These are phyloP conservation scores for Fusarium aywerte DNA, from an alignment of 2,329 filamentous ascomycete species.

Conservation along the genomic window DNA sequence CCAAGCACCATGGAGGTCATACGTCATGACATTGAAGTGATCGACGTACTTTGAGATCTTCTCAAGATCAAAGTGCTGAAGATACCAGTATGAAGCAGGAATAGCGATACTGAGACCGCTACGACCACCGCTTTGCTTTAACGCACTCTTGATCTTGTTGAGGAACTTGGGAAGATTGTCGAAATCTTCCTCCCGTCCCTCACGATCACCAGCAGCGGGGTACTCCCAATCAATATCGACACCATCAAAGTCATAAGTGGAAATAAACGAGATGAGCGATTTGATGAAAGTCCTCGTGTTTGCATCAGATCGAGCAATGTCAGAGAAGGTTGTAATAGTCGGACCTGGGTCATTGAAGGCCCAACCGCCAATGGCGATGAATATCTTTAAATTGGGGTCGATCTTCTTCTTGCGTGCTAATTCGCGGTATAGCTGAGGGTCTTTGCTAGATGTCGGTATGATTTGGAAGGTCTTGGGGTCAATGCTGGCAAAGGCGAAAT, in stretches of 20 bases:
- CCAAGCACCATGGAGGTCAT: slow-evolving; percentile 56
- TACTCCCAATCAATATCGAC: slow-evolving; percentile 47
- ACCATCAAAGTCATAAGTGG: slow-evolving; percentile 41
- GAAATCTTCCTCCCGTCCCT: background rate
- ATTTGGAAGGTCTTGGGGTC: slow-evolving; percentile 4
- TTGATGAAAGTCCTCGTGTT: background rate
- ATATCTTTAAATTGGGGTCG: slow-evolving; percentile 48
- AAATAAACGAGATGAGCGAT: slow-evolving; percentile 25
- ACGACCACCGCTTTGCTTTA: too few species aligned
- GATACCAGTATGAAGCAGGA: slow-evolving; percentile 19
- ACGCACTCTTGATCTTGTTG: slow-evolving; percentile 1
- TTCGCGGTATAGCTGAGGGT: too few species aligned
- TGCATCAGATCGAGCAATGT: background rate
- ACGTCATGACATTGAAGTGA: slow-evolving; percentile 43
- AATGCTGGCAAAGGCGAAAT: slow-evolving; percentile 20
- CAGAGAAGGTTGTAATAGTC: slow-evolving; percentile 43
- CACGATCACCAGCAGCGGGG: slow-evolving; percentile 51
- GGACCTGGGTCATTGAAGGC: slow-evolving; percentile 36
- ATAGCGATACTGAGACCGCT: too few species aligned
- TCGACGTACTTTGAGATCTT: slow-evolving; percentile 11
- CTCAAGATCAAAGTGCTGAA: slow-evolving; percentile 13
- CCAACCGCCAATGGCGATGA: slow-evolving; percentile 57
- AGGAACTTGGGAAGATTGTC: background rate
- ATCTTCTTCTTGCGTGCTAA: too few species aligned
- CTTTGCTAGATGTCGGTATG: too few species aligned